phyloP scores from a whole-genome alignment of 495 filamentous ascomycete species.

The Talaromyces liani region DNA sequence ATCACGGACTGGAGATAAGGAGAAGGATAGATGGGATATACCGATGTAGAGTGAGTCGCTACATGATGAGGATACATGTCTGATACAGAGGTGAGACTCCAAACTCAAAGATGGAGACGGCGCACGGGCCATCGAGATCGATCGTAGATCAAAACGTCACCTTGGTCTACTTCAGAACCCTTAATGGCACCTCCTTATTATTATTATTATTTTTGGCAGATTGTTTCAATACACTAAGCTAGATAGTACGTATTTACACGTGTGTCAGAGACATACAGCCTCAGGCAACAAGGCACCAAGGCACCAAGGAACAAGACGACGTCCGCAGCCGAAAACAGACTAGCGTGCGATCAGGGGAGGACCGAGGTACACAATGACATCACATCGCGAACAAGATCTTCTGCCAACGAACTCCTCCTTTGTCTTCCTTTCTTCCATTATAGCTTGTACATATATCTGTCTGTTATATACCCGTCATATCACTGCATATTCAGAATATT shows the following conservation, averaged over 20 bases:
- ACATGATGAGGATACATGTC: not conserved
- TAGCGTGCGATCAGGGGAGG: not conserved
- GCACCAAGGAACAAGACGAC: constrained; percentile 1
- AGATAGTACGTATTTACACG: too few relatives aligned
- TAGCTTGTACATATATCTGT: not conserved
- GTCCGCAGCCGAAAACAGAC: not conserved
- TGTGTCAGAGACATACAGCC: not conserved
- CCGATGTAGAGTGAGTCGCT: not conserved
- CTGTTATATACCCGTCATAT: not conserved
- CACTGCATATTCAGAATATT: too few relatives aligned
- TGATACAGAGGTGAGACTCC: not conserved
- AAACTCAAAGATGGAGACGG: not conserved
- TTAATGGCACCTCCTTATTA: not conserved
- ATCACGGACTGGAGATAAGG: not conserved
- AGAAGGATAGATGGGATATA: not conserved
- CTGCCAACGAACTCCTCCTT: not conserved
- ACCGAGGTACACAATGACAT: constrained; percentile 7
- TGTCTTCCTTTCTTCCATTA: not conserved
- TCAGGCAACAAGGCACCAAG: constrained; percentile 7
- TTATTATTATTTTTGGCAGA: too few relatives aligned
- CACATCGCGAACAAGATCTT: not conserved
- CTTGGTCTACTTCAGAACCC: too few relatives aligned
- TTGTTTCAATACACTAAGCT: too few relatives aligned
- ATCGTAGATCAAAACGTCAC: not conserved
- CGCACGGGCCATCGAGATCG: not conserved